Conservation (phyloP, 805 yeast genomes). For the Candida ortonii region DNA sequence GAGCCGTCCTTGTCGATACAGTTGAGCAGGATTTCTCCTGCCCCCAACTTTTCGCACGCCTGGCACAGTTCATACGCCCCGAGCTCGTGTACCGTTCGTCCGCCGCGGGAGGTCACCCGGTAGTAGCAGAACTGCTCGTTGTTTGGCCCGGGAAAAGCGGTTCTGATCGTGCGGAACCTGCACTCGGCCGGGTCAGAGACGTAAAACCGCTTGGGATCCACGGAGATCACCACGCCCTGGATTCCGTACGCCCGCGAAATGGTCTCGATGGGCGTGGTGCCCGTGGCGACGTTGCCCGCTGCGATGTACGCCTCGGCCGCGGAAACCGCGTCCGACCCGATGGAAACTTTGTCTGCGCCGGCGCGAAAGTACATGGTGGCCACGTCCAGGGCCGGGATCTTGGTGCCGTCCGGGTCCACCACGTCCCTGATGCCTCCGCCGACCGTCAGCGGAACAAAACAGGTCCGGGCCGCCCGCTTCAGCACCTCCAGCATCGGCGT, state of each 20-base stretch:
- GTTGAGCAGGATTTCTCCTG: constrained; percentile 90
- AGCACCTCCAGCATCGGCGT: constrained; percentile 95
- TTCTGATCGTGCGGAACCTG: constrained; percentile 60
- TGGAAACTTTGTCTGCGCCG: constrained; percentile 97
- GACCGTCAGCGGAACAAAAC: constrained; percentile 95
- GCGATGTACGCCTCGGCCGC: constrained; percentile 84
- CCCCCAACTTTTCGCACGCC: constrained; percentile 92
- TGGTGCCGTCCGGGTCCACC: constrained; percentile 78
- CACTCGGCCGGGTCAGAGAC: constrained; percentile 60
- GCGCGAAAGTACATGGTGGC: constrained; percentile 90
- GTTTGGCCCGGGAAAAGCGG: constrained; percentile 72
- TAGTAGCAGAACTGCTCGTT: constrained; percentile 91
- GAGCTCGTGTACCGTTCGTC: constrained; percentile 80
- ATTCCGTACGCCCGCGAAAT: constrained; percentile 90
- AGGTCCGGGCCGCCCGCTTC: constrained; percentile 76
- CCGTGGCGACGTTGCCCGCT: constrained; percentile 55
- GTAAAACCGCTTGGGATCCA: constrained; percentile 92
- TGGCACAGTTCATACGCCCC: constrained; percentile 88
- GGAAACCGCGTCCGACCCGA: constrained; percentile 94
- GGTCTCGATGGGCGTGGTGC: constrained; percentile 87
- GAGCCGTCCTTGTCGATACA: constrained; percentile 98
- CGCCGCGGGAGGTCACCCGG: constrained; percentile 95
- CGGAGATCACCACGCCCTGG: constrained; percentile 97
- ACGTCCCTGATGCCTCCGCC: constrained; percentile 98
- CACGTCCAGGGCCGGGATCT: constrained; percentile 81